Evolutionary conservation across 1,284 basidiomycete species (phyloP).

Genomic region (Sparassis latifolia): DNA sequence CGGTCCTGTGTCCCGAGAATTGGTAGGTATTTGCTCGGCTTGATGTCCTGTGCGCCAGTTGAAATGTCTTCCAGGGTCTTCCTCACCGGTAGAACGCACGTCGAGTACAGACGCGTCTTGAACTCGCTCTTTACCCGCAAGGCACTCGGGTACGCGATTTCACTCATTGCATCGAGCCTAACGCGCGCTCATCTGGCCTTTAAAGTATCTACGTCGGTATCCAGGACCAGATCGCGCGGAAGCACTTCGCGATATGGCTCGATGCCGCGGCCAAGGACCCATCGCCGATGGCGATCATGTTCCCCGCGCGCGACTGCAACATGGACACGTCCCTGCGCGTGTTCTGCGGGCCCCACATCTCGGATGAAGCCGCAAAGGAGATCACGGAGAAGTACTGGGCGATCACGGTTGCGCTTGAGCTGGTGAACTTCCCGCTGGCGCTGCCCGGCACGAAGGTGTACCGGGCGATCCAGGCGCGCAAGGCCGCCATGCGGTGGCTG

Average conservation of each 20-base stretch:
- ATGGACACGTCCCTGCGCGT: conserved; percentile 97
- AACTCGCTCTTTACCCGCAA: conserved; percentile 94
- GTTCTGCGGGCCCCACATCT: conserved; percentile 90
- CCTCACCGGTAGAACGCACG: conserved; percentile 88
- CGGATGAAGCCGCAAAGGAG: conserved; percentile 70
- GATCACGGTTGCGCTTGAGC: conserved; percentile 91
- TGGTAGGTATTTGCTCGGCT: conserved; percentile 49
- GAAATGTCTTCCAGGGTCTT: conserved; percentile 69
- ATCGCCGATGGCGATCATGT: conserved; percentile 74
- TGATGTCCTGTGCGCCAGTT: not conserved
- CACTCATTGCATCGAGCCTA: not conserved
- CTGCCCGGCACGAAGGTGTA: conserved; percentile 95
- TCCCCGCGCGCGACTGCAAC: conserved; percentile 87
- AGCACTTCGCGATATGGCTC: conserved; percentile 74
- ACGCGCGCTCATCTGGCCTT: not conserved
- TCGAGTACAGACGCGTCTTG: conserved; percentile 90
- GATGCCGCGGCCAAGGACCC: conserved; percentile 42
- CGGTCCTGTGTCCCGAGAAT: conserved; percentile 84
- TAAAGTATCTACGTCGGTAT: conserved; percentile 80
- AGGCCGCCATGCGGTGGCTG: conserved; percentile 82
- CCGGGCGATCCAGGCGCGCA: conserved; percentile 90
- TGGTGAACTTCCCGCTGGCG: conserved; percentile 98
- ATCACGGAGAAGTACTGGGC: conserved; percentile 95
- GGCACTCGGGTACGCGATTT: conserved; percentile 67
- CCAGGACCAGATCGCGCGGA: conserved; percentile 82